Evolutionary conservation across 2,329 filamentous ascomycete species (phyloP), one percentile per base, ranked within the genome.

Genomic region (Lachnellula hyalina): DNA sequence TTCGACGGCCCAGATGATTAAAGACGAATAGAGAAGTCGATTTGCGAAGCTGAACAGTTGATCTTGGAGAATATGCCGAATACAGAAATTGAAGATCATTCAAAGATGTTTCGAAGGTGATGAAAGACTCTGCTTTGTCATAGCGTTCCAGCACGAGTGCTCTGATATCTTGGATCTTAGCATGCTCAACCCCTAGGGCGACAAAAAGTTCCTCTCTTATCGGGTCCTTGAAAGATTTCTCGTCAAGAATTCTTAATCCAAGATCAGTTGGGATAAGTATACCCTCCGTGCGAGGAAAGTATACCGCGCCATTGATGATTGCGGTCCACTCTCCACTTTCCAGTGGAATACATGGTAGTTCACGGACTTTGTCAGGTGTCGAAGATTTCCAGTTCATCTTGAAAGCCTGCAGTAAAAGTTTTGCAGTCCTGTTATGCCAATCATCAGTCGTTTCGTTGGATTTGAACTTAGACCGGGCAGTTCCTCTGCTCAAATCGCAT

Each of bases 191-290:
- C 15, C 56, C 59, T 44, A 61, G 36, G 12, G 42, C 40, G 15
- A 50, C 17, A 51, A 61, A 59, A 42, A 59, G 45, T 15, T 44
- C 49, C 36, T 55, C 52, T 38, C 59, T 56, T 12, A 34, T 46
- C 15, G 23, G 7, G 46, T 59, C 54, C 36, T 15, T 50, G 32
- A 45, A 28, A 17, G 57, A 34, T 41, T 50, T 48, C 38, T 45
- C 28, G 14, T 59, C 42, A 47, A 59, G 42, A 41, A 58, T 46
- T 15, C 45, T 49, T 44, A 58, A 50, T 45, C 52, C 49, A 46
- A 61, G 57, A 56, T 61, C 52, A 11, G n/a, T 52, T 19, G 59
- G 59, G 41, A 61, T 55, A 5, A 38, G 47, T 48, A 59, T 51
- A 9, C 42, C 51, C 25, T 52, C 49, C 28, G 45, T 55, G 15